Evolutionary conservation across 208 protist genomes (phyloP).

Genomic region (Naegleria gruberi): DNA sequence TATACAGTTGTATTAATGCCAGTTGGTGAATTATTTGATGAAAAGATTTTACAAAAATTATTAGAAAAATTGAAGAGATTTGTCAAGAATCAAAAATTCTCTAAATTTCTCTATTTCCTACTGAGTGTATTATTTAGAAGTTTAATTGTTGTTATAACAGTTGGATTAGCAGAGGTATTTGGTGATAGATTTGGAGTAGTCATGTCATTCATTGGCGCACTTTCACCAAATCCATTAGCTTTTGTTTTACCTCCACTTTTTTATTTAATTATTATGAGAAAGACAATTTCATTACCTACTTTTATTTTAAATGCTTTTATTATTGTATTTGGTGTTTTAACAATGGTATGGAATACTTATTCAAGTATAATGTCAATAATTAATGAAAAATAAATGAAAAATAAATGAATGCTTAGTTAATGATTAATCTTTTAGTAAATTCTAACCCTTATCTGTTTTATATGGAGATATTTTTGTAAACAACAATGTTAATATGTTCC

Average conservation of each 20-base stretch:
- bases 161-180: conserved; percentile 10
- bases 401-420: no score
- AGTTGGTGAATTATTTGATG: background rate
- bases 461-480: no score
- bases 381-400: no score
- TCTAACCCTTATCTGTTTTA: no score
- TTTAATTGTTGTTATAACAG: background rate
- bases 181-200: conserved; percentile 1
- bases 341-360: background rate
- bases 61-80: background rate
- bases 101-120: background rate
- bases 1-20: conserved; percentile 9
- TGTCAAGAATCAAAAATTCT: no score
- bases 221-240: background rate
- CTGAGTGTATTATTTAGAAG: background rate
- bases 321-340: background rate
- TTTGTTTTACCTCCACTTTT: background rate
- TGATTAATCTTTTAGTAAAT: no score
- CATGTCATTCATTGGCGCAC: conserved; percentile 5
- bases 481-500: no score
- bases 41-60: background rate
- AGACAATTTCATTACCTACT: background rate
- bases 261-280: conserved; percentile 14
- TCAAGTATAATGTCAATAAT: background rate
- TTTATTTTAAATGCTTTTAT: conserved; percentile 14